Base-by-base conservation (phyloP, 768 basidiomycete species). In the Pisolithus marmoratus region DNA sequence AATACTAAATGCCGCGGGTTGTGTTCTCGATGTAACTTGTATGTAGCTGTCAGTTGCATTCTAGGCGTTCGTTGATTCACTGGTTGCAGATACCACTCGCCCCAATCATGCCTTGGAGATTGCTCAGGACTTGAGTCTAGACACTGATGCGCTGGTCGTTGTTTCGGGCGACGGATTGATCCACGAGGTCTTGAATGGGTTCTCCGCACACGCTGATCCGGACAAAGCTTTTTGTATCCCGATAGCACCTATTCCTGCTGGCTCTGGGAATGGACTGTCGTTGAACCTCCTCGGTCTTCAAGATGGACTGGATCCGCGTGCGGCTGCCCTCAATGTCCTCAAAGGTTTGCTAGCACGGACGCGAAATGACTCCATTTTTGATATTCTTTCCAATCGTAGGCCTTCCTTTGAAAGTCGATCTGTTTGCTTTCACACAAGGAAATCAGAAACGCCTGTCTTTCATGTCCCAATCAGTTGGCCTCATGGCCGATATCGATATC, bases 151-250 rank as follows among this genome's bases (percentile, higher is more conserved):
- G 0, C 63, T 94, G 38, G 76, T 89, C 36, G 68, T 82, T 27
- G 76, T 94, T 22, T 92, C 90, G 0, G 92, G 92, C 0, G 92
- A 94, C 59, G 92, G 92, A 8, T 74, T 90, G 34, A 62, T 91
- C 15, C 87, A 93, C 60, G 92, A 94, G 69, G 75, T 90, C 22
- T 59, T 92, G 63, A 94, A 94, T 61, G 92, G 91, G 3, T 81
- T 93, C 51, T 82, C 86, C 3, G 71, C 82, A 49, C 85, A 87
- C 52, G 66, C 71, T 26, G 72, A 83, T 36, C 80, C 85, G 2
- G 64, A 70, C 34, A 74, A 72, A 44, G 90, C 87, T 0, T 78
- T 93, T 51, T 64, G 62, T 42, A 81, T 82, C 27, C 89, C 92
- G 2, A 68, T 94, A 23, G 82, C 83, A 0, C 89, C 85, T 3